phyloP scores from a whole-genome alignment of 345 rosid genomes.

The Streptanthus diversifolius region DNA sequence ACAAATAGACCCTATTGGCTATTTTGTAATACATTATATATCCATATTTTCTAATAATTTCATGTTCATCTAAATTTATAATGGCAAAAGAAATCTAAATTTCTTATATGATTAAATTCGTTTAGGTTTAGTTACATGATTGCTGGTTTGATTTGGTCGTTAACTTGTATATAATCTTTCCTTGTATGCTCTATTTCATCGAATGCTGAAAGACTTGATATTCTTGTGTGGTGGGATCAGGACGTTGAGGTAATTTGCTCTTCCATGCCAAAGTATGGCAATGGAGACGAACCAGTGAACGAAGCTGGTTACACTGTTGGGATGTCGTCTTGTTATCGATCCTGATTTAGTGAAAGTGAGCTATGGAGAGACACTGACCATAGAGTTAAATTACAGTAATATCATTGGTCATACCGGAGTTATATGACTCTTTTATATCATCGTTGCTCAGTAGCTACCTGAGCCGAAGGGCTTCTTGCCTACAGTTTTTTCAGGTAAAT shows the following conservation, averaged over 20 bases:
- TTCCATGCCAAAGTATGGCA: conserved; percentile 61
- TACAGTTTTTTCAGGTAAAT: conserved; percentile 33
- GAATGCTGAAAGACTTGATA: too few species aligned
- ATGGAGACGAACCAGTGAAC: conserved; percentile 67
- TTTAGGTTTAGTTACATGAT: neutral
- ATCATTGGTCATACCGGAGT: conserved; percentile 58
- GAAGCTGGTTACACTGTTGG: conserved; percentile 86
- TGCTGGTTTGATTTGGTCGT: neutral
- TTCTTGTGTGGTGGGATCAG: conserved; percentile 34
- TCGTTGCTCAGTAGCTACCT: conserved; percentile 53
- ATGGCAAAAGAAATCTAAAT: too few species aligned
- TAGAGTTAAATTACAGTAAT: conserved; percentile 63
- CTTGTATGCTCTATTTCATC: too few species aligned
- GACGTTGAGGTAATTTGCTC: conserved; percentile 55
- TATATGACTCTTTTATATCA: conserved; percentile 69
- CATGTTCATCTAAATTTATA: neutral
- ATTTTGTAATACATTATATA: neutral
- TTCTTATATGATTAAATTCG: too few species aligned
- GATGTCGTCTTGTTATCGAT: conserved; percentile 83
- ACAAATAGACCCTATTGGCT: neutral
- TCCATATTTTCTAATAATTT: too few species aligned
- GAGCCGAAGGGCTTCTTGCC: conserved; percentile 11
- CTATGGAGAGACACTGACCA: conserved; percentile 48
- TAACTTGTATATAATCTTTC: neutral
- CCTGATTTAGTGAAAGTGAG: conserved; percentile 57